Base-by-base conservation (phyloP, 495 filamentous ascomycete species). In the Cairneyella variabilis region DNA sequence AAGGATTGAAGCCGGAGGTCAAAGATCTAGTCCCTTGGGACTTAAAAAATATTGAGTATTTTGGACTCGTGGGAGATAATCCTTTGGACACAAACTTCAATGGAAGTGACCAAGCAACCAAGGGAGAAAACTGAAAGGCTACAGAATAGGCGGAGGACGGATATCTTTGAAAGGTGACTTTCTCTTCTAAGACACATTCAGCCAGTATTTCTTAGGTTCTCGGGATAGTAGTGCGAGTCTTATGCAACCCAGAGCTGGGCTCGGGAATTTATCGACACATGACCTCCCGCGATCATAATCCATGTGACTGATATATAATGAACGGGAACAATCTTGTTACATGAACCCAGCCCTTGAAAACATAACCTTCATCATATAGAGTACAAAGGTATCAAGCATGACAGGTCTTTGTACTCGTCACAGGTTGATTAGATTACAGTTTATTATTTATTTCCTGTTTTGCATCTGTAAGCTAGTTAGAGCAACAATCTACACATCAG, bases 61-160 rank as follows among this genome's bases (percentile, higher is more conserved):
- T 43, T 17, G 48, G 48, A 51, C 37, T 53, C 16, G 49, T 39
- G 44, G 26, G 38, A 53, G 49, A 53, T 53, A 53, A 53, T 12
- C 49, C 49, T 36, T 25, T 43, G 49, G 21, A 20, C 21, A 43
- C 20, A 53, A 32, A 53, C 17, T 17, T 34, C 22, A 42, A 53
- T 21, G 10, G 22, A 34, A 43, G 38, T 11, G 38, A 43, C 22
- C 17, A 44, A 34, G 2, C 17, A 43, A 53, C 10, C 26, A 32
- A 16, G 49, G 11, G 49, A 28, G 26, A 22, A 18, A 20, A 44
- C 6, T 18, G 25, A 25, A 53, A 34, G 23, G 23, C 4, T 53
- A 21, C 39, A 34, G 23, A 44, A 44, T 30, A 53, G 40, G 38
- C 26, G 20, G 20, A 17, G 49, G 49, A 53, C 10, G 38, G 16